Evolutionary conservation across 345 rosid species (phyloP), one percentile per base, ranked within the genome.

Genomic region (Pelargonium nanum): DNA sequence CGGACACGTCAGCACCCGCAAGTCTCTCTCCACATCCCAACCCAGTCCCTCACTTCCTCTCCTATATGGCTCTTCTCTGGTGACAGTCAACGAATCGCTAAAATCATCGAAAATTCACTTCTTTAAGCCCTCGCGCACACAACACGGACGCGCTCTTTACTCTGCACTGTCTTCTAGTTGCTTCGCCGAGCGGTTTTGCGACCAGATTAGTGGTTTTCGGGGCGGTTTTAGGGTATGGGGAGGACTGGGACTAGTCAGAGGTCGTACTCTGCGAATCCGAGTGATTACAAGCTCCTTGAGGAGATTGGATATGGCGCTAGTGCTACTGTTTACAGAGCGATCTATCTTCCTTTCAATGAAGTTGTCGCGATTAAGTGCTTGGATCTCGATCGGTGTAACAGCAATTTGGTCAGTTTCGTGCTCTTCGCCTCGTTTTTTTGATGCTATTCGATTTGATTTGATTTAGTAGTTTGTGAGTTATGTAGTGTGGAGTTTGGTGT

Each of bases 331-430:
- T 88, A 75, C 68, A 70, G 89, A 62, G 97, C 99, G 88, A 88
- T 90, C 89, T 90, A 79, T 77, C 76, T 90, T 45, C 97, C 96
- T 3, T 60, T 66, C 62, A 90, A 94, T 40, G 85, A 88, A 54
- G 76, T 90, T 63, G 81, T 94, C 58, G 99, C 99, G 16, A 80
- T 94, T 63, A 94, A 94, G 71, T 85, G 95, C 69, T 81, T 94
- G 85, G 99, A 94, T 88, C 99, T 94, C 79, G 97, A 90, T 83
- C 97, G 99, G 17, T 94, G 97, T 77, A 86, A 83, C 53, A 85
- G 88, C 75, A 88, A 90, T 72, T 88, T 94, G 88, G 99, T 94
- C 34, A 20, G 89, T 74, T 6, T 26, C 59, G 53, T 61, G n/a
- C n/a, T 20, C 51, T 24, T 59, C 22, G 61, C 53, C 21, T 6